These are phyloP conservation scores for Pinus albicaulis DNA, from an alignment of 75 land plant genomes.

Conservation along the genomic window DNA sequence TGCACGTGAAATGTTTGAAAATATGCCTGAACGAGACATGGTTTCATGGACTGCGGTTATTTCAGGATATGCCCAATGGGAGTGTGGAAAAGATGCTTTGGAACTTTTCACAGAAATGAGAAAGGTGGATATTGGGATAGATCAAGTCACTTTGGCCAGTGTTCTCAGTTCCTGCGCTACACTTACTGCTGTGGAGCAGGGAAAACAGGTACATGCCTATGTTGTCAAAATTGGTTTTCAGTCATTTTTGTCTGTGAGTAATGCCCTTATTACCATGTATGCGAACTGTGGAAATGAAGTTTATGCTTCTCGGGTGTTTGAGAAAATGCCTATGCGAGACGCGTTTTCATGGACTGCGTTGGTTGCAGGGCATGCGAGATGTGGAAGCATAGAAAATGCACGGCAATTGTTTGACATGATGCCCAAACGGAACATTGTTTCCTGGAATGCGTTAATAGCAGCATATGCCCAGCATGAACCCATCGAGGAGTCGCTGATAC, in stretches of 20 bases:
- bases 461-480: background rate
- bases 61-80: slow-evolving; percentile 57
- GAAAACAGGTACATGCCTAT: slow-evolving; percentile 39
- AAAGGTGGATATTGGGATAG: slow-evolving; percentile 31
- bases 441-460: background rate
- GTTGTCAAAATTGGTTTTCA: slow-evolving; percentile 31
- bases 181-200: slow-evolving; percentile 7
- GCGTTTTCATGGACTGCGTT: slow-evolving; percentile 12
- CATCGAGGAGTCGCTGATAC: background rate
- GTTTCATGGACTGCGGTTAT: slow-evolving; percentile 70
- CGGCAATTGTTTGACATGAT: too few species aligned
- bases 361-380: slow-evolving; percentile 12
- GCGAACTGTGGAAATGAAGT: background rate
- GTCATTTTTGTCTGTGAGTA: slow-evolving; percentile 29
- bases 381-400: slow-evolving; percentile 3
- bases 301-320: slow-evolving; percentile 6
- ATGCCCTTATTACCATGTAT: slow-evolving; percentile 57
- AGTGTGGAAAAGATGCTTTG: slow-evolving; percentile 33
- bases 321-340: slow-evolving; percentile 8
- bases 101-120: slow-evolving; percentile 36
- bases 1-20: slow-evolving; percentile 53
- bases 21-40: slow-evolving; percentile 37
- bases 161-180: slow-evolving; percentile 45
- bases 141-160: slow-evolving; percentile 47
- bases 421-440: too few species aligned